Conservation (phyloP, 768 basidiomycete species). For the Lactarius vividus region DNA sequence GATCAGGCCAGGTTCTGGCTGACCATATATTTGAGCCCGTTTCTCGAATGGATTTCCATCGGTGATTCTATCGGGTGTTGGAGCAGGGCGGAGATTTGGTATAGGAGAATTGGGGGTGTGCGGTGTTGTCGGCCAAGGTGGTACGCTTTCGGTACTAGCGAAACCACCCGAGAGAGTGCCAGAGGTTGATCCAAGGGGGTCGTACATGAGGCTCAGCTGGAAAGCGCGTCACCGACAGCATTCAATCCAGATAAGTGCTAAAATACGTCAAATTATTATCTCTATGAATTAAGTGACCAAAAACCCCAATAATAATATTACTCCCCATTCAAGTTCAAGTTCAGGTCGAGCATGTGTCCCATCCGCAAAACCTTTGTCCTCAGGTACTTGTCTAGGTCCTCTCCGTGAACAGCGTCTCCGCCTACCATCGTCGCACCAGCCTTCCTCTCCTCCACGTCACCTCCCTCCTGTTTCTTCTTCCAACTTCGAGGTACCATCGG, state of each 20-base stretch:
- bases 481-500: conserved; percentile 95
- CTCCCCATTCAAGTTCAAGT: neutral
- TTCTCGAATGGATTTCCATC: conserved; percentile 59
- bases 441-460: conserved; percentile 40
- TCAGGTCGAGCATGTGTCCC: conserved; percentile 86
- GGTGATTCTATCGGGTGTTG: conserved; percentile 51
- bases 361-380: conserved; percentile 95
- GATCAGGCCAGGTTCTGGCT: conserved; percentile 78
- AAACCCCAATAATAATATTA: neutral
- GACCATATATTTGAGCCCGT: conserved; percentile 84
- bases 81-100: conserved; percentile 65
- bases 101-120: conserved; percentile 68
- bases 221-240: neutral
- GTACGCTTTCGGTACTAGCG: conserved; percentile 43
- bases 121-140: conserved; percentile 83
- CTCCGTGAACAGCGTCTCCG: conserved; percentile 68
- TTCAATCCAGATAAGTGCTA: neutral
- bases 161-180: conserved; percentile 37
- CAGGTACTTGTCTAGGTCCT: conserved; percentile 92
- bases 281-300: neutral
- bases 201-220: conserved; percentile 49
- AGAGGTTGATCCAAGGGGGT: conserved; percentile 60
- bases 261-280: neutral
- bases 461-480: conserved; percentile 41
- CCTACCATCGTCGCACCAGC: conserved; percentile 80